Evolutionary conservation across 306 rosid genomes (phyloP), one percentile per base, ranked within the genome.

Genomic region (Rosa chinensis): DNA sequence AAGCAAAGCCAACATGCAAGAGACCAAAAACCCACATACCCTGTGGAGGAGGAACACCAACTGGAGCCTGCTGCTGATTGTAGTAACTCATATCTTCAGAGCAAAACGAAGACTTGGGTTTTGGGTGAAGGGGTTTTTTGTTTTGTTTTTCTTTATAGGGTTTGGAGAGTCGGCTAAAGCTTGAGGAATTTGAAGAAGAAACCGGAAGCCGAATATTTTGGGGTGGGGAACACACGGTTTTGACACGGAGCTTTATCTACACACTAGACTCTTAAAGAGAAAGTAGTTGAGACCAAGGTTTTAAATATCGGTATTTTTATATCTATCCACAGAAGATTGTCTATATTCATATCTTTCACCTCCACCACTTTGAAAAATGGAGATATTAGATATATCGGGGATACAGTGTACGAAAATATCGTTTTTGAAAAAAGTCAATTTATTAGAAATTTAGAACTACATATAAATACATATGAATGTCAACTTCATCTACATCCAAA

Each of bases 1-100:
- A 76, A 49, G 9, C 32, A 48, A 47, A 79, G 21, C 8, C 50
- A 32, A 1, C 18, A 17, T 7, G 10, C 9, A 67, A 10, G 6
- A 37, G 2, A 0, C 14, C 9, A 37, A 14, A 2, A 62, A 13
- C 4, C 11, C 8, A 1, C 14, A 1, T 45, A 91, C 98, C 98
- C 83, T 93, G 98, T 0, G 90, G 83, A 17, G 98, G 98, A 73
- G 97, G 98, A 72, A 85, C 97, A 3, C 97, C 98, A 4, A 93
- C 89, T 0, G 97, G 98, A 4, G 97, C 97, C 69, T 85, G 97
- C 52, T 92, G 93, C 76, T 93, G 97, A 21, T 83, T 81, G 94
- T 90, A 94, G 83, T 94, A 88, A 78, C 97, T 94, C 98, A 94
- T 32, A 32, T 94, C 47, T 49, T 68, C 3, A 23, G 70, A 18